These are phyloP conservation scores for Leccinum broughii DNA, from an alignment of 768 basidiomycete genomes.

Conservation along the genomic window DNA sequence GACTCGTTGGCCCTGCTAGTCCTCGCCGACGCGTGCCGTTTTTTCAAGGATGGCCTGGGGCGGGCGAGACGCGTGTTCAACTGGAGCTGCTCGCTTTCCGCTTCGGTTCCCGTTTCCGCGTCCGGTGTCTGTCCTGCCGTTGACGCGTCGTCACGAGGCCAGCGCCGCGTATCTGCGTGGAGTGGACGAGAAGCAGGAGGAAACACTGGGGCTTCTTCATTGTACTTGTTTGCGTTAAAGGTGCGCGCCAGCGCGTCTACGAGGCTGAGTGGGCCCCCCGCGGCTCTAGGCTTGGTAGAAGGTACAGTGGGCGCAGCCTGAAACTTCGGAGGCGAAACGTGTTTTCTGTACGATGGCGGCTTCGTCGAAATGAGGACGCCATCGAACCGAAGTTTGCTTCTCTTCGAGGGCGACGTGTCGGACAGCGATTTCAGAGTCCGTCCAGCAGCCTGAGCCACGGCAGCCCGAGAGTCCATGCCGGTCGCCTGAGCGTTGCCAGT, in stretches of 20 bases:
- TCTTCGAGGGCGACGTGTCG: background rate
- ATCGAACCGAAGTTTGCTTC: slow-evolving; percentile 25
- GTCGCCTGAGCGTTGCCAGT: background rate
- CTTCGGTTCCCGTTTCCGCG: slow-evolving; percentile 21
- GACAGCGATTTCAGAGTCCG: background rate
- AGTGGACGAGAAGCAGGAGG: background rate
- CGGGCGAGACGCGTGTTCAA: slow-evolving; percentile 4
- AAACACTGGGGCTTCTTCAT: background rate
- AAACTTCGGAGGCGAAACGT: background rate
- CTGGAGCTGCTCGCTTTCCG: slow-evolving; percentile 19
- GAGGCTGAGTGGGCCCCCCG: slow-evolving; percentile 11
- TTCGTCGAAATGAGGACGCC: slow-evolving; percentile 26
- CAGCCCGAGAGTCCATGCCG: background rate
- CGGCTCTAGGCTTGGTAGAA: background rate
- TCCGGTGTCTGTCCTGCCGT: slow-evolving; percentile 15
- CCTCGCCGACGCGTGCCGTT: background rate
- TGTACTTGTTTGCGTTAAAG: slow-evolving; percentile 28
- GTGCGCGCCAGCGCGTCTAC: slow-evolving; percentile 27
- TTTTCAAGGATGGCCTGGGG: background rate
- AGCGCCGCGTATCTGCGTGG: background rate
- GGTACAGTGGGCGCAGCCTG: background rate
- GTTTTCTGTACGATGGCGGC: background rate
- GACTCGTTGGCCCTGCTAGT: background rate
- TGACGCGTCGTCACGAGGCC: background rate
- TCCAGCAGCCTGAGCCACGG: background rate